Evolutionary conservation across 169 alveolate genomes (phyloP).

Genomic region (Besnoitia besnoiti): DNA sequence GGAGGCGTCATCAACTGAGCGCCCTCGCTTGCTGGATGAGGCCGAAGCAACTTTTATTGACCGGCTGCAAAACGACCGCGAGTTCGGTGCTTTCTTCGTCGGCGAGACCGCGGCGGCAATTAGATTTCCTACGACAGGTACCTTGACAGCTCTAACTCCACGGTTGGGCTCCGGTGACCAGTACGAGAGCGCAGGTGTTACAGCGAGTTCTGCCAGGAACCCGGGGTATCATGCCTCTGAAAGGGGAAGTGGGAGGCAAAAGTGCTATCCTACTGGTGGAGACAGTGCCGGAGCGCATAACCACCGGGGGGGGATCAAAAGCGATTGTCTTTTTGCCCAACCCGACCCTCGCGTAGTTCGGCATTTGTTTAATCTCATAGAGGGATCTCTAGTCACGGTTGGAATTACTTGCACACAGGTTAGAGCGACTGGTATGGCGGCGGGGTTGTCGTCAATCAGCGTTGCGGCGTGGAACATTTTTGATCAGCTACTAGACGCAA

Average conservation of each 20-base stretch:
- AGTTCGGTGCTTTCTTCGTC: neutral
- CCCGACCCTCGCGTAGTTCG: slow-evolving; percentile 1
- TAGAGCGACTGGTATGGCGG: neutral
- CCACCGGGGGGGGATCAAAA: too few relatives aligned
- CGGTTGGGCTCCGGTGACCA: too few relatives aligned
- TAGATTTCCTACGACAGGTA: neutral
- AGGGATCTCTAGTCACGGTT: neutral
- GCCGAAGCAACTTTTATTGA: neutral
- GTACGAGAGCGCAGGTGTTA: too few relatives aligned
- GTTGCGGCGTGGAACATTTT: slow-evolving; percentile 6
- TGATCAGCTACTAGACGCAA: neutral
- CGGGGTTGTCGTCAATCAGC: neutral
- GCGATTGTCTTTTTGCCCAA: neutral
- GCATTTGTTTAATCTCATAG: neutral
- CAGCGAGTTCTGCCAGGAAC: neutral
- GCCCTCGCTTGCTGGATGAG: neutral
- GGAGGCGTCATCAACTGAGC: neutral
- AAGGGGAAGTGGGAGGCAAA: neutral
- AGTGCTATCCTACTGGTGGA: too few relatives aligned
- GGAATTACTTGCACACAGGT: neutral
- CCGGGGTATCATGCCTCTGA: neutral
- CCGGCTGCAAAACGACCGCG: neutral
- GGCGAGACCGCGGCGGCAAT: neutral
- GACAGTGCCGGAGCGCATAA: too few relatives aligned
- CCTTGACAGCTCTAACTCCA: neutral